Percentiles rank a stretch among this genome's conserved stretches.
phyloP scores from a whole-genome alignment of 805 yeast species.

The Metschnikowia santaceciliae region DNA sequence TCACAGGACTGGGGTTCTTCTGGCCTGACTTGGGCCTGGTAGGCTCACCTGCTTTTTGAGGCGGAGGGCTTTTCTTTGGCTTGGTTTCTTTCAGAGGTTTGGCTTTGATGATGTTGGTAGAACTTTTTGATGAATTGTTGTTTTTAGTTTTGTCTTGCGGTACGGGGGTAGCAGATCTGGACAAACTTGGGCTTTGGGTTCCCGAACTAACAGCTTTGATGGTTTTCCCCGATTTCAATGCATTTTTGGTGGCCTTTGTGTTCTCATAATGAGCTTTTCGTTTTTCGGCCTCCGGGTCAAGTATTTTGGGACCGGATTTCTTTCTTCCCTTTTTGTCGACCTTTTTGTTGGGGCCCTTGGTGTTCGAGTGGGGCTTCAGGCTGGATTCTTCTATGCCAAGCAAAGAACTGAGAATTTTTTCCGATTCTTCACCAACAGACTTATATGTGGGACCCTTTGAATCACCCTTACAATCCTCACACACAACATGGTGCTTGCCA shows the following conservation, averaged over 20 bases:
- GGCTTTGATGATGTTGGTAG: not conserved
- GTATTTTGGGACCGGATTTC: conserved; percentile 16
- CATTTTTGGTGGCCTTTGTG: conserved; percentile 27
- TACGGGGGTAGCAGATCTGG: conserved; percentile 12
- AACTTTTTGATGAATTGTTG: not conserved
- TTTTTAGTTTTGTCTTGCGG: not conserved
- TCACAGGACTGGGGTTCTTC: not conserved
- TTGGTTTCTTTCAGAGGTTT: not conserved
- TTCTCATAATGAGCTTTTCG: conserved; percentile 36
- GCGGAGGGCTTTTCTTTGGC: not conserved
- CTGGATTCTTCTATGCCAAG: conserved; percentile 46
- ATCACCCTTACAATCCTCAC: conserved; percentile 40
- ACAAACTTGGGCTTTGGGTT: conserved; percentile 8
- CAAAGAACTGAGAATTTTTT: conserved; percentile 42
- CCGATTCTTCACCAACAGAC: conserved; percentile 45
- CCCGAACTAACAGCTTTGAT: conserved; percentile 37
- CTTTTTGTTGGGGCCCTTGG: conserved; percentile 34
- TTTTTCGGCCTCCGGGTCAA: conserved; percentile 30
- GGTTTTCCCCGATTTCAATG: conserved; percentile 36
- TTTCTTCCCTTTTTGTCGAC: conserved; percentile 24
- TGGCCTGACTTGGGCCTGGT: not conserved
- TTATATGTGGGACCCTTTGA: conserved; percentile 5
- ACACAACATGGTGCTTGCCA: conserved; percentile 31
- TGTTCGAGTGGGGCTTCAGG: conserved; percentile 19
- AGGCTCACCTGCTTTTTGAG: not conserved